phyloP scores from a whole-genome alignment of 345 rosid species.

The Ceriops zippeliana region DNA sequence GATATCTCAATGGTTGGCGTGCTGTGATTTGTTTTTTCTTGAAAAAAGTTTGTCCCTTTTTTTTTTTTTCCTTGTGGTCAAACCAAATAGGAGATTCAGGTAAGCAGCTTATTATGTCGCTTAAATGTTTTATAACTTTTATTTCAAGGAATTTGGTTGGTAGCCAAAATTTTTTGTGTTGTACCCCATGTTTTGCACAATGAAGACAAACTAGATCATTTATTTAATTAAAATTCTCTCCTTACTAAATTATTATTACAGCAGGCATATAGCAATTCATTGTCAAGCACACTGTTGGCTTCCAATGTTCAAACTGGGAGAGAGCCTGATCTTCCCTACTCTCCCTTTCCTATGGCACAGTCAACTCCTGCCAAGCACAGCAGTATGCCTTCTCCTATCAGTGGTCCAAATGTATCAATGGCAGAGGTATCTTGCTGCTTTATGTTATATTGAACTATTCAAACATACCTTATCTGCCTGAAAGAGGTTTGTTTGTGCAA shows the following conservation, averaged over 20 bases:
- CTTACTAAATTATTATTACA: constrained; percentile 17
- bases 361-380: constrained; percentile 60
- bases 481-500: neutral
- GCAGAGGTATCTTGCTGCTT: constrained; percentile 55
- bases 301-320: constrained; percentile 67
- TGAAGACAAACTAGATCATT: neutral
- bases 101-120: too few relatives aligned
- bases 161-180: neutral
- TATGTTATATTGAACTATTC: neutral
- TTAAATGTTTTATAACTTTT: too few relatives aligned
- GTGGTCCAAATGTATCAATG: constrained; percentile 66
- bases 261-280: constrained; percentile 69
- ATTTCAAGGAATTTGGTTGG: too few relatives aligned
- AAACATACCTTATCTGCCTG: neutral
- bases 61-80: too few relatives aligned
- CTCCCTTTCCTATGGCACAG: constrained; percentile 69
- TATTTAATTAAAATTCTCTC: constrained; percentile 10
- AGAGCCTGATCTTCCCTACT: constrained; percentile 79
- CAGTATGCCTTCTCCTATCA: constrained; percentile 61
- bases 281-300: constrained; percentile 68
- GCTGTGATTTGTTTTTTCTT: neutral
- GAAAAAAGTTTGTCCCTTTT: neutral
- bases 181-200: neutral
- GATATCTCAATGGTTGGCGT: neutral
- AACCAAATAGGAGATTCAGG: too few relatives aligned